Evolutionary conservation across 2,329 filamentous ascomycete species (phyloP).

Genomic region (Malbranchea zuffiana): DNA sequence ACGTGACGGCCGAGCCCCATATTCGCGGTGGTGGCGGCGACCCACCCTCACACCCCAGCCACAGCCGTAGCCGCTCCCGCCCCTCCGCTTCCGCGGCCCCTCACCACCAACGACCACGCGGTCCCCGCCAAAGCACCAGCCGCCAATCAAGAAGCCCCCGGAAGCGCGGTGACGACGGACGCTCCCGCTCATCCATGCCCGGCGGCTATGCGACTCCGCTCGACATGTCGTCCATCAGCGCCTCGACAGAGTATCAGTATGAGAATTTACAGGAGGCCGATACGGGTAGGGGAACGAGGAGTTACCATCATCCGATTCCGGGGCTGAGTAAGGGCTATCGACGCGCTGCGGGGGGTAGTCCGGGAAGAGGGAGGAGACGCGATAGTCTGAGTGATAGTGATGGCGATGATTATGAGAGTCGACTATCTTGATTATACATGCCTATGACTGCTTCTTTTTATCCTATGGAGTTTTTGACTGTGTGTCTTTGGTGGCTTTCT

Average conservation of each 20-base stretch:
- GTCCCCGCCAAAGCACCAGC: conserved; percentile 14
- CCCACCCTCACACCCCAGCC: conserved; percentile 6
- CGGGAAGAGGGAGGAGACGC: conserved; percentile 36
- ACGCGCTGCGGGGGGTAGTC: conserved; percentile 26
- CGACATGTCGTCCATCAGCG: conserved; percentile 31
- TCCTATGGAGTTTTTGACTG: not conserved
- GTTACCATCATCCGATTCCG: conserved; percentile 48
- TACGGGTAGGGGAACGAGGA: conserved; percentile 41
- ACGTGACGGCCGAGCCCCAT: conserved; percentile 27
- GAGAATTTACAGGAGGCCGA: conserved; percentile 32
- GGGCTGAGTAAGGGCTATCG: conserved; percentile 39
- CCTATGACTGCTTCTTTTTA: not conserved
- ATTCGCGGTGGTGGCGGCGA: conserved; percentile 9
- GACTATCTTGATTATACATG: conserved; percentile 9
- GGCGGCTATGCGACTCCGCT: conserved; percentile 36
- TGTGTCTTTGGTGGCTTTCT: not conserved
- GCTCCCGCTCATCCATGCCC: conserved; percentile 25
- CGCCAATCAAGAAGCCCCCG: conserved; percentile 25
- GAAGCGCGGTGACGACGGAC: conserved; percentile 29
- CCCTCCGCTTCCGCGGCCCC: conserved; percentile 1
- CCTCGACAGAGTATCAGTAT: conserved; percentile 33
- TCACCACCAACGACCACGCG: conserved; percentile 12
- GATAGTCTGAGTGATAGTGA: conserved; percentile 48
- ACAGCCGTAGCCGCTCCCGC: conserved; percentile 8
- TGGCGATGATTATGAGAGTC: conserved; percentile 25